A percentile compares a stretch with the other conserved stretches of the same genome.
These are phyloP conservation scores for Lentinula edodes DNA, from an alignment of 768 basidiomycete genomes.

Conservation along the genomic window DNA sequence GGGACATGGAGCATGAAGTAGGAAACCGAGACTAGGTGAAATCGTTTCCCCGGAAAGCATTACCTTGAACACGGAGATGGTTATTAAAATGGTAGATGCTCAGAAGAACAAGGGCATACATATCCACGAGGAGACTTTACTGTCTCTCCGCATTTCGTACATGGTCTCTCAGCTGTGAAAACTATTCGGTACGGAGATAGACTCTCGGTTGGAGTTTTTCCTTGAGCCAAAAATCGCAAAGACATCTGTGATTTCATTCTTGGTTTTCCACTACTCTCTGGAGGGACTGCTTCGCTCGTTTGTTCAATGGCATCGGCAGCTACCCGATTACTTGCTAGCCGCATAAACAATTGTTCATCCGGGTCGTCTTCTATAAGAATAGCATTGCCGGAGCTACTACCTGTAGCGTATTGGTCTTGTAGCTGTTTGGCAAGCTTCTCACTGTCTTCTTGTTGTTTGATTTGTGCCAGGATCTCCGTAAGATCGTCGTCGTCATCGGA, in stretches of 20 bases:
- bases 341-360: constrained; percentile 8
- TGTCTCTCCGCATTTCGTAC: constrained; percentile 29
- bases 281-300: no score
- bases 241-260: neutral
- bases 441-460: constrained; percentile 37
- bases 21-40: constrained; percentile 22
- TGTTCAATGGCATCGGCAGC: neutral
- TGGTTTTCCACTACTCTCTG: neutral
- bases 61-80: constrained; percentile 16
- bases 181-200: constrained; percentile 27
- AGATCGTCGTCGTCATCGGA: constrained; percentile 34
- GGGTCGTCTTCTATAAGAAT: constrained; percentile 25
- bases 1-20: constrained; percentile 40
- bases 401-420: constrained; percentile 21
- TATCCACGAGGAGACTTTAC: constrained; percentile 36
- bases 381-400: constrained; percentile 10
- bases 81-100: neutral
- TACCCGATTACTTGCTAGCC: neutral
- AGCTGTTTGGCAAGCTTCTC: constrained; percentile 31
- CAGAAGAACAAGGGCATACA: constrained; percentile 23
- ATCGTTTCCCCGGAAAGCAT: constrained; percentile 20
- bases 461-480: constrained; percentile 31
- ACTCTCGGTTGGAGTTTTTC: constrained; percentile 23
- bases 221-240: neutral
- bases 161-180: constrained; percentile 29